Percentiles rank a stretch among this genome's conserved stretches.
These are phyloP conservation scores for Hortaea sp. DNA, from an alignment of 2,329 filamentous ascomycete species.

Conservation along the genomic window DNA sequence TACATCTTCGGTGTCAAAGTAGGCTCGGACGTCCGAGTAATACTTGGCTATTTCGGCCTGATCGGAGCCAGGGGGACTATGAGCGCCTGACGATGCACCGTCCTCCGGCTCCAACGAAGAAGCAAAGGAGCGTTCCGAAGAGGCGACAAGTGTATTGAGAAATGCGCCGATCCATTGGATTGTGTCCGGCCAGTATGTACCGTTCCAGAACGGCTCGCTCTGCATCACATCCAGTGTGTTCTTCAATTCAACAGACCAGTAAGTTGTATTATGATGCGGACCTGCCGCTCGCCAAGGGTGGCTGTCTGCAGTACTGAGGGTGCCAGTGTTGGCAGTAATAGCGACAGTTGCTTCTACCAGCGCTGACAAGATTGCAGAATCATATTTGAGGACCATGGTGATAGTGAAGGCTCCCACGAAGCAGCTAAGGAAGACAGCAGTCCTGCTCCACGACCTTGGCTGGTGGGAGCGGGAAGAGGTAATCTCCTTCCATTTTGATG, in stretches of 20 bases:
- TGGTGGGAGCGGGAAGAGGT: background rate
- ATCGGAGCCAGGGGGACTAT: constrained; percentile 4
- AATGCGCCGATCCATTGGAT: constrained; percentile 23
- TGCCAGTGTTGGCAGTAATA: background rate
- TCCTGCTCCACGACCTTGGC: background rate
- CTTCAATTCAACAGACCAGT: constrained; percentile 21
- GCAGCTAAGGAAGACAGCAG: background rate
- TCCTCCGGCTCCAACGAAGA: constrained; percentile 8
- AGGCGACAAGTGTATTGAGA: constrained; percentile 16
- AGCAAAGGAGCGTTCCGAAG: constrained; percentile 13
- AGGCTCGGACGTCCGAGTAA: constrained; percentile 18
- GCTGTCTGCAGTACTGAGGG: background rate
- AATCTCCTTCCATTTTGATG: background rate
- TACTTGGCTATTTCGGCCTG: constrained; percentile 14
- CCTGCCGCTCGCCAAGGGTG: background rate
- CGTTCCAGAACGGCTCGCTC: constrained; percentile 19
- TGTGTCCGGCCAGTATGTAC: constrained; percentile 18
- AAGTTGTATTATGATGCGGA: background rate
- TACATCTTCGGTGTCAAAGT: constrained; percentile 18
- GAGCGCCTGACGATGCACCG: constrained; percentile 6
- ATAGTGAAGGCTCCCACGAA: background rate
- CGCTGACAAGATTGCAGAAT: background rate
- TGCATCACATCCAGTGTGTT: constrained; percentile 19
- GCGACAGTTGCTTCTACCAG: background rate
- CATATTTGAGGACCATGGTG: background rate